Conservation (phyloP, 768 basidiomycete genomes). For the Mycena maculata region DNA sequence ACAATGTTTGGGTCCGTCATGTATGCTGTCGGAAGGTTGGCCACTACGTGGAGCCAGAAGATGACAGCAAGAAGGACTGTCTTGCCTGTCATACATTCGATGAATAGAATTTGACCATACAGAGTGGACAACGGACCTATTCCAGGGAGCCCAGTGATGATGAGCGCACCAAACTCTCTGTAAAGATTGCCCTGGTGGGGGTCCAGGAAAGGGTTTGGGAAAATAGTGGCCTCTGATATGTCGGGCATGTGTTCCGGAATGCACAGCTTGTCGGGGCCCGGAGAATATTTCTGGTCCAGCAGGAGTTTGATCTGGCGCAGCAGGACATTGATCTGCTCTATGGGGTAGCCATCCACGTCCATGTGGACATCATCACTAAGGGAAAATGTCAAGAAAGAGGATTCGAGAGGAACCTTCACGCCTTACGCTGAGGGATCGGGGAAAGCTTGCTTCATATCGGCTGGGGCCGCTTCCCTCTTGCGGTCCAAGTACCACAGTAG, state of each 20-base stretch:
- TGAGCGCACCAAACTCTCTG: conserved; percentile 4
- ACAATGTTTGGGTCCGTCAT: conserved; percentile 12
- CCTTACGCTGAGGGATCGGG: conserved; percentile 16
- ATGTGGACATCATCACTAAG: conserved; percentile 12
- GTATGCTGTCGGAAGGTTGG: conserved; percentile 24
- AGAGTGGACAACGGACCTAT: conserved; percentile 19
- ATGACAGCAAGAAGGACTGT: conserved; percentile 14
- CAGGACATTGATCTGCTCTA: conserved; percentile 8
- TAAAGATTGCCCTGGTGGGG: conserved; percentile 10
- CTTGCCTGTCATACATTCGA: conserved; percentile 18
- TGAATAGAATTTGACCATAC: conserved; percentile 6
- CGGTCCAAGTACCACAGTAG: conserved; percentile 17
- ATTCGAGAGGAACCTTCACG: conserved; percentile 10
- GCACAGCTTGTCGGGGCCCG: conserved; percentile 17
- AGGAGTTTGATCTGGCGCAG: conserved; percentile 12
- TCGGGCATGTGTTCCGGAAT: conserved; percentile 17
- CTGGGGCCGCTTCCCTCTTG: conserved; percentile 11
- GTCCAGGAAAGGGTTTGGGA: conserved; percentile 16
- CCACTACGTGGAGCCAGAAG: conserved; percentile 16
- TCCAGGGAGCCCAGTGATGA: conserved; percentile 19
- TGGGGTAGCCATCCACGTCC: conserved; percentile 7
- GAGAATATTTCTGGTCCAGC: conserved; percentile 11
- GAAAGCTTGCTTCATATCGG: conserved; percentile 3
- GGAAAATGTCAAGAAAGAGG: conserved; percentile 19
- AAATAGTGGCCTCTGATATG: conserved; percentile 10